phyloP scores from a whole-genome alignment of 768 basidiomycete genomes.

The Vararia minispora region DNA sequence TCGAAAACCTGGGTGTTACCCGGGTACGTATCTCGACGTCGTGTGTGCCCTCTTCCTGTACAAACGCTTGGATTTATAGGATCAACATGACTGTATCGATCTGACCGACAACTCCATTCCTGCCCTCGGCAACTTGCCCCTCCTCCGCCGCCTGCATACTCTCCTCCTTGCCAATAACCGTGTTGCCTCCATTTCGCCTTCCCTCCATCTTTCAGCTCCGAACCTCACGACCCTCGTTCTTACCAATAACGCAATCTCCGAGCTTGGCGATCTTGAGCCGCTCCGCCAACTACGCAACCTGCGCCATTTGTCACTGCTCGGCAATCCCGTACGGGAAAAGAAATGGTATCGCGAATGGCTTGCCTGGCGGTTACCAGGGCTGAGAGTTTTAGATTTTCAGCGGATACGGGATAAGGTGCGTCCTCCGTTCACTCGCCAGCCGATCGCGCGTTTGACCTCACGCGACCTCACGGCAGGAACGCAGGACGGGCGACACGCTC shows the following conservation, averaged over 20 bases:
- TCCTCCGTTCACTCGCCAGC: constrained; percentile 21
- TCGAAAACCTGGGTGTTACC: constrained; percentile 94
- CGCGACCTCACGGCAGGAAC: constrained; percentile 43
- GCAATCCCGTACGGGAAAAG: constrained; percentile 81
- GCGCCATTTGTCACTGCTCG: constrained; percentile 65
- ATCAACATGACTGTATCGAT: constrained; percentile 91
- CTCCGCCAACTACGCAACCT: constrained; percentile 66
- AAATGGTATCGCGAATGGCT: constrained; percentile 98
- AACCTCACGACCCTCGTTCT: constrained; percentile 78
- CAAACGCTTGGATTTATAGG: constrained; percentile 31
- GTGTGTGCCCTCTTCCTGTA: constrained; percentile 6
- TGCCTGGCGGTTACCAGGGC: constrained; percentile 74
- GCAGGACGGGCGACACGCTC: constrained; percentile 56
- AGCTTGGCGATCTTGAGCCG: constrained; percentile 79
- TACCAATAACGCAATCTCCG: constrained; percentile 69
- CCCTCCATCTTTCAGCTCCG: constrained; percentile 73
- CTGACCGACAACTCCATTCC: constrained; percentile 85
- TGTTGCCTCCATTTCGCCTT: constrained; percentile 71
- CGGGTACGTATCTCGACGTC: constrained; percentile 36
- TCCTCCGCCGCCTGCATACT: constrained; percentile 74
- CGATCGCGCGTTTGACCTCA: not conserved
- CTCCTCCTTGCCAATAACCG: constrained; percentile 87
- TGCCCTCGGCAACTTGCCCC: constrained; percentile 74
- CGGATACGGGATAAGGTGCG: constrained; percentile 90
- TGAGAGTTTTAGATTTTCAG: constrained; percentile 92